A percentile compares a stretch with the other conserved stretches of the same genome.
Conservation (phyloP, 805 yeast species). For the Metschnikowia chrysomelidarum region DNA sequence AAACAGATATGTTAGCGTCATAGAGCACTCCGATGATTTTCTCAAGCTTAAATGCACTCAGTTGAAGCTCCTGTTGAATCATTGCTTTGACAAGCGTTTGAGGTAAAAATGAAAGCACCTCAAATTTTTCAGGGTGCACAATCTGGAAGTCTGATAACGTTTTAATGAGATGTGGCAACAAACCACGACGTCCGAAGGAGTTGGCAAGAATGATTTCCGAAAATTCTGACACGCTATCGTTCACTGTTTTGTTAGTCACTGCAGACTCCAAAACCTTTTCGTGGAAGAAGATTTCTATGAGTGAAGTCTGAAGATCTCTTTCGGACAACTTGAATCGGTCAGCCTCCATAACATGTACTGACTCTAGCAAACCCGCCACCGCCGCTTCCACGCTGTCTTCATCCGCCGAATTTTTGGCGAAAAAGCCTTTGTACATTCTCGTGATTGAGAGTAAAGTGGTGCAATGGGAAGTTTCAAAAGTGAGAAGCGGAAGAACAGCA, state of each 20-base stretch:
- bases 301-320: constrained; percentile 54
- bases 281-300: constrained; percentile 53
- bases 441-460: constrained; percentile 27
- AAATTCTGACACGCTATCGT: constrained; percentile 30
- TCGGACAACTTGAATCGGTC: constrained; percentile 67
- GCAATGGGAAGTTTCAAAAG: constrained; percentile 22
- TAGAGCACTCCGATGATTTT: constrained; percentile 50
- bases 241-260: constrained; percentile 23
- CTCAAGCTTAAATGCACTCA: constrained; percentile 60
- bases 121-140: constrained; percentile 31
- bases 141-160: constrained; percentile 46
- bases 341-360: constrained; percentile 59
- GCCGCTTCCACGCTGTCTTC: constrained; percentile 10
- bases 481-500: constrained; percentile 11
- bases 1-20: constrained; percentile 41
- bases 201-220: constrained; percentile 45
- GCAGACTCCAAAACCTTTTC: constrained; percentile 40
- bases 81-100: constrained; percentile 46
- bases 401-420: constrained; percentile 9
- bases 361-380: constrained; percentile 33
- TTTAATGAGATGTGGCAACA: constrained; percentile 59
- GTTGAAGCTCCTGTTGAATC: constrained; percentile 51
- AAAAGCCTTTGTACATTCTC: constrained; percentile 16
- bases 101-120: constrained; percentile 49
- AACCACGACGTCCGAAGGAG: constrained; percentile 61